Evolutionary conservation across 225 moss, liverwort and hornwort genomes (phyloP), one percentile per base, ranked within the genome.

Genomic region (Anthoceros angustus): DNA sequence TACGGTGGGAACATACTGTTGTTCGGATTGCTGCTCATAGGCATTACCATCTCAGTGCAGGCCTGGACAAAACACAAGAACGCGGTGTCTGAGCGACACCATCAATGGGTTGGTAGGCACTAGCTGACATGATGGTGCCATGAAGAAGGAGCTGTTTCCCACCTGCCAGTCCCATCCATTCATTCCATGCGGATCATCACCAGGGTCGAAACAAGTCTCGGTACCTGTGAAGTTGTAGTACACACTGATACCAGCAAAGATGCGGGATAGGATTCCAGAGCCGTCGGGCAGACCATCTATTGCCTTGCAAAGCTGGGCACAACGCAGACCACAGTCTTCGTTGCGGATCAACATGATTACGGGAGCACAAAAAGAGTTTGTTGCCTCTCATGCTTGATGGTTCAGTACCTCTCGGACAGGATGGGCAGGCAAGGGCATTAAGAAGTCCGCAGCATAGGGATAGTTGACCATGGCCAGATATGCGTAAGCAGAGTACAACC

Each of bases 21-120:
- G 61, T 77, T 83, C 62, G 72, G 69, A 20, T 84, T 80, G 75
- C 78, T 86, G 68, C 95, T 92, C 69, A 80, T 73, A 9, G 95
- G 95, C 95, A 98, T 98, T 14, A 98, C 92, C 95, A 98, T 98
- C 81, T 98, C 95, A 41, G 95, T 87, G 70, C 95, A 98, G 8
- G 82, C 80, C 83, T 85, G 76, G 60, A 39, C 66, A 71, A 20
- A 9, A 5, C 41, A 67, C 66, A 42, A 42, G 41, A 21, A n/a
- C 66, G 32, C 10, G 1, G 2, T 10, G 45, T 46, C 3, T 46
- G 12, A 32, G 32, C 45, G 16, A 11, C 45, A 46, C 12, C 12
- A 46, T 42, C 45, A 42, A 12, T 8, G 2, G 11, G 21, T 23
- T 8, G n/a, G 16, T 45, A 14, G 1, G n/a, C n/a, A 67, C 25